These are phyloP conservation scores for Catenaria anguillulae DNA, from an alignment of 371 early-diverging fungal genomes.

Conservation along the genomic window DNA sequence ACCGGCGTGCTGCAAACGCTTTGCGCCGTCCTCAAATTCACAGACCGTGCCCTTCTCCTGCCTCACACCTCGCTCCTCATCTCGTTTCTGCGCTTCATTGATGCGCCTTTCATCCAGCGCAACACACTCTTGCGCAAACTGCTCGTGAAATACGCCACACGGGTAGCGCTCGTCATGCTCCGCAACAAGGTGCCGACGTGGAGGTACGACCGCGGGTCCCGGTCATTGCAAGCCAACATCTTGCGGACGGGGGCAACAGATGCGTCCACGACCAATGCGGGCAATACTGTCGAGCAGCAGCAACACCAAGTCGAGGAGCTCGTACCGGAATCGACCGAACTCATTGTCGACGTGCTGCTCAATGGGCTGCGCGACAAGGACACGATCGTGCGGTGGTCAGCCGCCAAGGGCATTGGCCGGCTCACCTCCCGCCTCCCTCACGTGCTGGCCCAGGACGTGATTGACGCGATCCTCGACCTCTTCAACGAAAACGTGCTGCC, in stretches of 20 bases:
- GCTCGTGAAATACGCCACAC: slow-evolving; percentile 61
- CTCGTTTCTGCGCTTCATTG: slow-evolving; percentile 32
- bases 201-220: slow-evolving; percentile 48
- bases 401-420: slow-evolving; percentile 86
- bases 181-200: slow-evolving; percentile 57
- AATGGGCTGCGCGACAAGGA: slow-evolving; percentile 72
- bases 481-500: slow-evolving; percentile 49
- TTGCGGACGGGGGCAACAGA: slow-evolving; percentile 9
- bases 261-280: too few relatives aligned
- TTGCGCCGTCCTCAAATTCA: slow-evolving; percentile 50
- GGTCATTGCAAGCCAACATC: slow-evolving; percentile 1
- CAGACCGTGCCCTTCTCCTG: slow-evolving; percentile 44
- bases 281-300: too few relatives aligned
- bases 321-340: slow-evolving; percentile 44
- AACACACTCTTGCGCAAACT: slow-evolving; percentile 67
- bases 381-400: slow-evolving; percentile 88
- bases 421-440: slow-evolving; percentile 62
- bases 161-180: slow-evolving; percentile 57
- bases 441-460: slow-evolving; percentile 66
- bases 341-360: slow-evolving; percentile 60
- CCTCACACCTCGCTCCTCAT: slow-evolving; percentile 38
- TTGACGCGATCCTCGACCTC: slow-evolving; percentile 52
- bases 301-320: too few relatives aligned
- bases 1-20: slow-evolving; percentile 49
- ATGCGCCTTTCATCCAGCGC: slow-evolving; percentile 34